Conservation (phyloP, 345 rosid genomes). For the Melaleuca alternifolia region DNA sequence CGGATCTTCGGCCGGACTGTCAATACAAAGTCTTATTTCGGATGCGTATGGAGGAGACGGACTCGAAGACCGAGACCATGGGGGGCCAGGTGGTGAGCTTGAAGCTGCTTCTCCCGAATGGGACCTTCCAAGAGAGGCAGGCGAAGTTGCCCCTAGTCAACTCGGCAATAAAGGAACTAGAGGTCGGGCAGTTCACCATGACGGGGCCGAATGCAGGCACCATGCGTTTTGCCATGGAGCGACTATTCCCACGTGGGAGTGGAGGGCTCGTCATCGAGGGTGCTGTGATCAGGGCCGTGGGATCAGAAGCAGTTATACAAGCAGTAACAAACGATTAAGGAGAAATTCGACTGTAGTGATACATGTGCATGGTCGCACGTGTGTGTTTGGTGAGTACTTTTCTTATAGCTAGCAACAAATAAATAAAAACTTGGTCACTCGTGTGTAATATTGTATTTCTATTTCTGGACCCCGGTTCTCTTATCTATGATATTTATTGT, state of each 20-base stretch:
- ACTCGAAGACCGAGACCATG: not conserved
- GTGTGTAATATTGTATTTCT: not conserved
- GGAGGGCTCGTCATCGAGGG: not conserved
- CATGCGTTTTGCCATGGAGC: not conserved
- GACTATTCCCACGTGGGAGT: not conserved
- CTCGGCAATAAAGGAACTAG: not conserved
- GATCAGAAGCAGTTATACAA: no score
- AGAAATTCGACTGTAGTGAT: not conserved
- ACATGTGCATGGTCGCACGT: fast-evolving
- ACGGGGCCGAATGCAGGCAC: not conserved
- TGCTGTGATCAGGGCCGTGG: not conserved
- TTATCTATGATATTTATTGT: not conserved
- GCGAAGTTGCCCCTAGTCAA: fast-evolving
- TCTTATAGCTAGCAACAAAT: not conserved
- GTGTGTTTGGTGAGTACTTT: not conserved
- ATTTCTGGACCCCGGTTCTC: not conserved
- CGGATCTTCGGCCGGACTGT: not conserved
- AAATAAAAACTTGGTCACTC: not conserved
- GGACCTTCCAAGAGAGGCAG: not conserved
- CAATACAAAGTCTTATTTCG: fast-evolving
- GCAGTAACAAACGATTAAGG: no score
- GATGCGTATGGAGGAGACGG: not conserved
- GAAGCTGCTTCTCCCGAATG: not conserved
- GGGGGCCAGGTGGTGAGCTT: not conserved
- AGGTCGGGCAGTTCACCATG: not conserved